These are phyloP conservation scores for Silene coronaria DNA, from an alignment of 179 eudicot species.

Conservation along the genomic window DNA sequence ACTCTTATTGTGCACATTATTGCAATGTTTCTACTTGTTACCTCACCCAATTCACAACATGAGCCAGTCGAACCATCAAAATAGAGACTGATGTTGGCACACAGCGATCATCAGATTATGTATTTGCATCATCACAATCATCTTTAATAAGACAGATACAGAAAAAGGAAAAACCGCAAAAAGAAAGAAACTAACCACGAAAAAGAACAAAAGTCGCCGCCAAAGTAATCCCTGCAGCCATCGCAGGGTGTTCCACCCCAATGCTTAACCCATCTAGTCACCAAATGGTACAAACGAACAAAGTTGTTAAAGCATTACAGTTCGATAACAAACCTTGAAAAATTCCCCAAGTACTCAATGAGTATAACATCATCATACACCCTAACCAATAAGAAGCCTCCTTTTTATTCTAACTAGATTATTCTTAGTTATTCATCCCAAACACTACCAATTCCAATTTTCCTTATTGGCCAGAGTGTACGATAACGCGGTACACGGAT, in stretches of 20 bases:
- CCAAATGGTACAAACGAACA: not conserved
- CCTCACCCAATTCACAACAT: no score
- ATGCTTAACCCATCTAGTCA: conserved; percentile 41
- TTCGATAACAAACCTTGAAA: not conserved
- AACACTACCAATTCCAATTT: no score
- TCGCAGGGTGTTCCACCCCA: conserved; percentile 55
- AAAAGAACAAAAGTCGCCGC: conserved; percentile 49
- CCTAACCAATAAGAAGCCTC: no score
- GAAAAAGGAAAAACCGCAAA: not conserved
- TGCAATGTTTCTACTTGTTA: no score
- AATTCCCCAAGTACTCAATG: no score
- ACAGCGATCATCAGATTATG: not conserved
- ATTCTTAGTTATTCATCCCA: no score
- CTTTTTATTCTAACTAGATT: no score
- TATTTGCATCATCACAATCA: not conserved
- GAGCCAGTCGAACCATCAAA: not conserved
- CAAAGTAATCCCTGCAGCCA: conserved; percentile 47
- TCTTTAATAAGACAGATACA: not conserved
- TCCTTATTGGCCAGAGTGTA: no score
- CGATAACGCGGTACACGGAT: no score
- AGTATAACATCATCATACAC: no score
- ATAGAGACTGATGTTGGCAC: not conserved
- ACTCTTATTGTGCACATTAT: no score
- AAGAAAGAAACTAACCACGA: conserved; percentile 33
- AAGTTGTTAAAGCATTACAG: no score